Base-by-base conservation (phyloP, 2,329 filamentous ascomycete genomes). In the Cladosporium austrohemisphaericum region DNA sequence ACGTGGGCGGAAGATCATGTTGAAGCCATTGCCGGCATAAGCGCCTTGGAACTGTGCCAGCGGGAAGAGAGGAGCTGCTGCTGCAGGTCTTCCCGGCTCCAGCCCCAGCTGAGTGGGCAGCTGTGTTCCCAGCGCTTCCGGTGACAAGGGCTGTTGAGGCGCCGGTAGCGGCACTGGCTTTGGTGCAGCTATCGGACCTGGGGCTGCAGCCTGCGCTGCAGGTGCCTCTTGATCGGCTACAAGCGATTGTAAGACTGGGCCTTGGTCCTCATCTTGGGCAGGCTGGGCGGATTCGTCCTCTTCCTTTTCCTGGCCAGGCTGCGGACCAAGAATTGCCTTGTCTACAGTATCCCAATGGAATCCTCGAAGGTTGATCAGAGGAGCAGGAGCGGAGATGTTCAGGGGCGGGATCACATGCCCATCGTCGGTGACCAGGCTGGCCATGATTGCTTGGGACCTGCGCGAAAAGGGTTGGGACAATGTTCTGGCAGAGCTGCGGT, bases 1-100 rank as follows among this genome's bases (percentile, higher is more conserved):
- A 55, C 63, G 28, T 62, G 69, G 69, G 1, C 68, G 65, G 46
- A 70, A 72, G 37, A 71, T 70, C 1, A 60, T 60, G 50, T 71
- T 71, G 55, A 71, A 66, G 3, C 69, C 69, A 1, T 53, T 60
- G 1, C 69, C 69, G 9, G 49, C 52, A 33, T 62, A 71, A 0
- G 55, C 25, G 16, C 38, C 38, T 13, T 31, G 26, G 5, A 41
- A 41, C 3, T 41, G 25, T 13, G 38, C 18, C 11, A 41, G 38
- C 5, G 38, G 38, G 38, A 41, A 41, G 14, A 20, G 10, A 8
- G 38, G 38, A 14, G 38, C 25, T 3, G 38, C 25, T 2, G 38
- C 25, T 2, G 31, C 22, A 29, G 23, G 26, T 11, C 31, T 23
- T 13, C 38, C 38, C 1, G 38, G 25, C 5, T 20, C 19, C 5